Evolutionary conservation across 345 rosid species (phyloP), one percentile per base, ranked within the genome.

Genomic region (Atalantia buxifolia): DNA sequence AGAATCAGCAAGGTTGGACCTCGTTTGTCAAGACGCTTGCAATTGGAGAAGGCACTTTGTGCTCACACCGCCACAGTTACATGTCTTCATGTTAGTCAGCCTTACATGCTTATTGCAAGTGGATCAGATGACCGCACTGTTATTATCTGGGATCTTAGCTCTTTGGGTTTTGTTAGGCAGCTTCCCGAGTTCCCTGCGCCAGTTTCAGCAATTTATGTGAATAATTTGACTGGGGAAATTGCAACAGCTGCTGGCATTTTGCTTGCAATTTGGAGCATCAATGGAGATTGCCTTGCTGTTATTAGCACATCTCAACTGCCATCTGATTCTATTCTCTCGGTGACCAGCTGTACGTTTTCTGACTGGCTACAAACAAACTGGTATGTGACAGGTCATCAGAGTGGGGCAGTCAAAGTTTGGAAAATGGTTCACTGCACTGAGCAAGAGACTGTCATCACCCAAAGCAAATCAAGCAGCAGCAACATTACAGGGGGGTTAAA

Each of bases 301-400:
- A 89, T 94, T 55, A 97, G 88, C 79, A 90, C 98, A 59, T 94
- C 98, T 40, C 99, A 97, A 83, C 78, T 97, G 81, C 99, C 99
- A 24, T 97, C 98, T 56, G 99, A 97, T 87, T 93, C 88, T 56
- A 92, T 97, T 76, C 87, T 93, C 71, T 97, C 95, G 0, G 97
- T 94, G 77, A 93, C 97, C 12, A 92, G 97, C 45, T 87, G 97
- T 73, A 88, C 91, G 42, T 89, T 80, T 81, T 94, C 98, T 0
- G 99, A 97, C 85, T 97, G 99, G 98, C 85, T 83, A 81, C 98
- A 94, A 83, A 92, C 92, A 64, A 88, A 87, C 79, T 97, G 98
- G 98, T 94, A 92, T 68, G 96, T 87, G 82, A 97, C 99, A 16
- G 99, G 99, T 72, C 99, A 97, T 85, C 99, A 94, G 85, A 97